Evolutionary conservation across 805 yeast species (phyloP).

Genomic region (Starmerella kuoi): DNA sequence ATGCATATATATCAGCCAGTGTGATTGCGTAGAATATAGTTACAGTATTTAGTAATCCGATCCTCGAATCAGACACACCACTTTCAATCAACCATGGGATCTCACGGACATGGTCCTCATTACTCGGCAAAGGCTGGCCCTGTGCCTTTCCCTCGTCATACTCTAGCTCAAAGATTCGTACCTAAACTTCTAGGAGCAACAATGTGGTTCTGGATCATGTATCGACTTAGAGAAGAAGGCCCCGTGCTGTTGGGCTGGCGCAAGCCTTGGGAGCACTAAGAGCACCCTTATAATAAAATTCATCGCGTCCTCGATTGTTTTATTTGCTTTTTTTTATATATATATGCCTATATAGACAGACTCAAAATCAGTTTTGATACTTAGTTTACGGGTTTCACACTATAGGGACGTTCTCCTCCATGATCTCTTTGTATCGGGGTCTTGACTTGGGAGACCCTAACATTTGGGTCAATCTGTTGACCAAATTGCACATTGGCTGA

Average conservation of each 20-base stretch:
- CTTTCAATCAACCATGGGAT: constrained; percentile 67
- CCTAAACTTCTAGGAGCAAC: constrained; percentile 67
- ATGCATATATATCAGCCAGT: too few species aligned
- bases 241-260: constrained; percentile 32
- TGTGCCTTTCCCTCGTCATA: constrained; percentile 54
- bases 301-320: too few species aligned
- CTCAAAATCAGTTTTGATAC: too few species aligned
- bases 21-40: too few species aligned
- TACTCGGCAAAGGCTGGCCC: constrained; percentile 39
- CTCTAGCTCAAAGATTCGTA: constrained; percentile 43
- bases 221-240: constrained; percentile 54
- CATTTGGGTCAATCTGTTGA: constrained; percentile 13
- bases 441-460: constrained; percentile 23
- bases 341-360: too few species aligned
- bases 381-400: neutral
- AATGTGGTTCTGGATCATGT: constrained; percentile 81
- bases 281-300: too few species aligned
- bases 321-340: too few species aligned
- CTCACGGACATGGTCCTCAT: constrained; percentile 32
- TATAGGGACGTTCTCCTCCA: constrained; percentile 13
- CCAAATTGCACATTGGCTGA: constrained; percentile 23
- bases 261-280: constrained; percentile 34
- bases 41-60: too few species aligned
- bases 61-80: neutral
- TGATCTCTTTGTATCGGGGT: constrained; percentile 30